Percentiles rank a stretch among this genome's conserved stretches.
Evolutionary conservation across 768 basidiomycete species (phyloP).

Genomic region (Boletus sensibilis): DNA sequence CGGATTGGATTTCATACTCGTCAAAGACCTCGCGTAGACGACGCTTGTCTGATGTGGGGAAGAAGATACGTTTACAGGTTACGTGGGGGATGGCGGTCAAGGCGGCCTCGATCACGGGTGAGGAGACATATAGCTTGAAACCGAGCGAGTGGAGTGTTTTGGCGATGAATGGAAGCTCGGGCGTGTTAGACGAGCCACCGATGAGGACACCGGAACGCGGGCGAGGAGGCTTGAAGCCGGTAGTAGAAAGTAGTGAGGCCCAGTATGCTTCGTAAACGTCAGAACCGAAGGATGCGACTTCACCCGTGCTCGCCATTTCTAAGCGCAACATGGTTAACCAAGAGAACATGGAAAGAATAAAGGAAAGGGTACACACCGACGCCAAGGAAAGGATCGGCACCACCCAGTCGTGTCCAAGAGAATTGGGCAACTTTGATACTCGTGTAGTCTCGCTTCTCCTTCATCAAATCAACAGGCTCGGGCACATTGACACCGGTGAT

Average conservation of each 20-base stretch:
- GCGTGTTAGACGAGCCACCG: slow-evolving; percentile 85
- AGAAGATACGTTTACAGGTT: slow-evolving; percentile 83
- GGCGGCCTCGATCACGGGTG: slow-evolving; percentile 72
- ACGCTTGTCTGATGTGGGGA: slow-evolving; percentile 96
- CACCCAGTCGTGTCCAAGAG: slow-evolving; percentile 94
- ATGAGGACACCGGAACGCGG: slow-evolving; percentile 85
- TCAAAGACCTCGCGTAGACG: slow-evolving; percentile 92
- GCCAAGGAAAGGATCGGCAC: slow-evolving; percentile 95
- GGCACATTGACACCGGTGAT: slow-evolving; percentile 87
- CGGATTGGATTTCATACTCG: slow-evolving; percentile 91
- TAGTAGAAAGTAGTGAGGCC: slow-evolving; percentile 91
- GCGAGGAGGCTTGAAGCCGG: slow-evolving; percentile 90
- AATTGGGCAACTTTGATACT: slow-evolving; percentile 98
- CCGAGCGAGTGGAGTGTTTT: slow-evolving; percentile 80
- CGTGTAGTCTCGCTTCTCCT: slow-evolving; percentile 82
- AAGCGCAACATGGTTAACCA: not conserved
- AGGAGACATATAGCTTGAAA: slow-evolving; percentile 94
- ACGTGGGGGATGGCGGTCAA: slow-evolving; percentile 79
- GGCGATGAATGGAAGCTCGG: slow-evolving; percentile 84
- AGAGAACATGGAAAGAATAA: not conserved
- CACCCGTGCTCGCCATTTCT: slow-evolving; percentile 99
- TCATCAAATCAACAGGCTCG: slow-evolving; percentile 89
- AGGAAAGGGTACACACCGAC: slow-evolving; percentile 61
- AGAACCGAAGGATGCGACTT: slow-evolving; percentile 93
- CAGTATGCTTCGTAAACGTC: slow-evolving; percentile 96